Conservation (phyloP, 2,329 filamentous ascomycete species). For the Xylaria sp. region DNA sequence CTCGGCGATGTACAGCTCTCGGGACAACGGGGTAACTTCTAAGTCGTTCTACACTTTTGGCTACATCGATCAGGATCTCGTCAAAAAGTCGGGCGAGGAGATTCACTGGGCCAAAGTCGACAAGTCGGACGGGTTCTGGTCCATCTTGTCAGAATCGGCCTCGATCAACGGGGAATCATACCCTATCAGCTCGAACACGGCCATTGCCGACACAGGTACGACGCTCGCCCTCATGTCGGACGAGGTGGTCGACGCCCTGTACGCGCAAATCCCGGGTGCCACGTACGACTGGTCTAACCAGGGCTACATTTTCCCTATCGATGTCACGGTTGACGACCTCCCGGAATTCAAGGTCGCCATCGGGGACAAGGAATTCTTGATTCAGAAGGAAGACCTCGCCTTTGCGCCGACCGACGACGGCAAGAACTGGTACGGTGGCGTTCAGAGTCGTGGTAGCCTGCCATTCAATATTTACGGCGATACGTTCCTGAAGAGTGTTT, state of each 20-base stretch:
- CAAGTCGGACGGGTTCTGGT: conserved; percentile 75
- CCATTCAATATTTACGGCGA: conserved; percentile 73
- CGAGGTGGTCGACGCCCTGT: conserved; percentile 68
- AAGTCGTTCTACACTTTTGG: conserved; percentile 78
- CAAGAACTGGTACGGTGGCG: conserved; percentile 67
- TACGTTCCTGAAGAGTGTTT: conserved; percentile 72
- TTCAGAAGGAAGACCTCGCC: conserved; percentile 71
- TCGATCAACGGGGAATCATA: conserved; percentile 67
- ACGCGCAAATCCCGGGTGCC: conserved; percentile 70
- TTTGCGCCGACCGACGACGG: conserved; percentile 67
- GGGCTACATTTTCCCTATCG: conserved; percentile 72
- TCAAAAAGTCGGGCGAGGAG: conserved; percentile 63
- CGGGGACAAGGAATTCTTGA: conserved; percentile 67
- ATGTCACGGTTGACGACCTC: conserved; percentile 61
- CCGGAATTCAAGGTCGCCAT: conserved; percentile 72
- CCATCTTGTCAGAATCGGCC: conserved; percentile 67
- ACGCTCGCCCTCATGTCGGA: conserved; percentile 75
- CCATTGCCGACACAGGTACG: conserved; percentile 78
- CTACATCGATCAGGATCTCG: conserved; percentile 72
- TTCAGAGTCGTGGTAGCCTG: conserved; percentile 70
- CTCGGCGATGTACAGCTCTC: conserved; percentile 68
- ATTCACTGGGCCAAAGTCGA: conserved; percentile 72
- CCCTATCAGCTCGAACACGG: conserved; percentile 65
- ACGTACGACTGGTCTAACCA: conserved; percentile 66
- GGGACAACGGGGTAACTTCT: conserved; percentile 58